A percentile compares a stretch with the other conserved stretches of the same genome.
Conservation (phyloP, 345 rosid genomes). For the Limnanthes douglasii region DNA sequence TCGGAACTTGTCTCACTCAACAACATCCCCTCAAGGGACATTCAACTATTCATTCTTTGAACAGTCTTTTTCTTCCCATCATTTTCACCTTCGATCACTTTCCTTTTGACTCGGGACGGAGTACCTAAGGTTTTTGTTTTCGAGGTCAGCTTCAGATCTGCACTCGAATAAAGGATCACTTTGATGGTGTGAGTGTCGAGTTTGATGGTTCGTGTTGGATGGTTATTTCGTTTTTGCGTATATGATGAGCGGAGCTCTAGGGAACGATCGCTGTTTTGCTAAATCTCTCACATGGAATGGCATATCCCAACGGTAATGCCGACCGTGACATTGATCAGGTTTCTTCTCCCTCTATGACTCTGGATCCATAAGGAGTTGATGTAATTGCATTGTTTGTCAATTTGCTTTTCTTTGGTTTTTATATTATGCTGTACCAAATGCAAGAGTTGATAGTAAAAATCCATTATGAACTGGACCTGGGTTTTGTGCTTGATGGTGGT, state of each 20-base stretch:
- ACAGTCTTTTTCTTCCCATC: background rate
- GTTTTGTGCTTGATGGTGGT: background rate
- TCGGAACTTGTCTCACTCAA: constrained; percentile 2
- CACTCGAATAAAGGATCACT: constrained; percentile 4
- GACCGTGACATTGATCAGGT: constrained; percentile 83
- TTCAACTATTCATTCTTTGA: too few species aligned
- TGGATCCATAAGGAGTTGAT: too few species aligned
- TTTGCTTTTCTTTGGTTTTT: background rate
- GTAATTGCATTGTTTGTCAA: background rate
- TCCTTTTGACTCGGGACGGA: background rate
- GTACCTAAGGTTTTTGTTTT: constrained; percentile 9
- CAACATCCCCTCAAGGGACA: too few species aligned
- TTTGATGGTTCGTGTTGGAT: constrained; percentile 22
- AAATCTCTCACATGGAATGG: constrained; percentile 93
- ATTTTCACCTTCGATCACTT: constrained; percentile 1
- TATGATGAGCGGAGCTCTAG: constrained; percentile 83
- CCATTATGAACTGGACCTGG: background rate
- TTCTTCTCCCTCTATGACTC: constrained; percentile 5
- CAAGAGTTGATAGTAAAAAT: background rate
- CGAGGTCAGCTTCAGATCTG: constrained; percentile 10
- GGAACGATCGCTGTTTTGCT: constrained; percentile 64
- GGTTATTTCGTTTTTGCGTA: constrained; percentile 18
- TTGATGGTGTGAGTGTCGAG: constrained; percentile 10
- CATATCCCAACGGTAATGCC: constrained; percentile 86
- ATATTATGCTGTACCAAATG: background rate